Percentiles rank a stretch among this genome's conserved stretches.
These are phyloP conservation scores for Clonostachys solani DNA, from an alignment of 2,329 filamentous ascomycete genomes.

Conservation along the genomic window DNA sequence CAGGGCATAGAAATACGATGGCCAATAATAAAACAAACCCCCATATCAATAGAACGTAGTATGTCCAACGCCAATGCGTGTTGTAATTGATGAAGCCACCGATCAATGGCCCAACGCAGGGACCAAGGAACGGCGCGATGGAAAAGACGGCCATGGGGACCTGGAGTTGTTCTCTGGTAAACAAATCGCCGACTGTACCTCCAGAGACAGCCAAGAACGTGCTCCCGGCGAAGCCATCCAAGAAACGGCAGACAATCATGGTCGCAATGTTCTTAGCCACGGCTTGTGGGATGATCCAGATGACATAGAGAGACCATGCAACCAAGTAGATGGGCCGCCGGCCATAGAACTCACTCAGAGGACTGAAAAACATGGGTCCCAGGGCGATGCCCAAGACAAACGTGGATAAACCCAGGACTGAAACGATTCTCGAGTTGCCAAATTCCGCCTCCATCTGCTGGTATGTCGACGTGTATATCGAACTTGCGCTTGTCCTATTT, in stretches of 20 bases:
- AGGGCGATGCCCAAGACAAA: conserved; percentile 75
- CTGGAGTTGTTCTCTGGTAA: conserved; percentile 63
- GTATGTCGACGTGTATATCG: conserved; percentile 87
- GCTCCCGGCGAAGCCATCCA: conserved; percentile 68
- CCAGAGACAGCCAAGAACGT: conserved; percentile 72
- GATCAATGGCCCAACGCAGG: conserved; percentile 53
- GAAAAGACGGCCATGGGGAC: conserved; percentile 82
- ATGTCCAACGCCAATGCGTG: conserved; percentile 74
- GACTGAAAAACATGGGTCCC: conserved; percentile 59
- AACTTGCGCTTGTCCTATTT: conserved; percentile 72
- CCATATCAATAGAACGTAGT: conserved; percentile 85
- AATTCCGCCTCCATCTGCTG: conserved; percentile 73
- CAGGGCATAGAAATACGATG: conserved; percentile 72
- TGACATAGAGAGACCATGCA: conserved; percentile 69
- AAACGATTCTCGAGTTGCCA: conserved; percentile 63
- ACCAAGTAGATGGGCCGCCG: conserved; percentile 75
- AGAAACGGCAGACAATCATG: conserved; percentile 72
- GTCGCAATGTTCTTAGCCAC: conserved; percentile 79
- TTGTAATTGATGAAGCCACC: conserved; percentile 83
- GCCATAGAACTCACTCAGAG: conserved; percentile 75
- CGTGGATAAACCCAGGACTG: conserved; percentile 74
- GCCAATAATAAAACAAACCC: conserved; percentile 56
- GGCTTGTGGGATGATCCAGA: conserved; percentile 79
- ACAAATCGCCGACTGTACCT: conserved; percentile 81
- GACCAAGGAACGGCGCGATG: conserved; percentile 59